Base-by-base conservation (phyloP, 768 basidiomycete species). In the Rhizopogon rudus region DNA sequence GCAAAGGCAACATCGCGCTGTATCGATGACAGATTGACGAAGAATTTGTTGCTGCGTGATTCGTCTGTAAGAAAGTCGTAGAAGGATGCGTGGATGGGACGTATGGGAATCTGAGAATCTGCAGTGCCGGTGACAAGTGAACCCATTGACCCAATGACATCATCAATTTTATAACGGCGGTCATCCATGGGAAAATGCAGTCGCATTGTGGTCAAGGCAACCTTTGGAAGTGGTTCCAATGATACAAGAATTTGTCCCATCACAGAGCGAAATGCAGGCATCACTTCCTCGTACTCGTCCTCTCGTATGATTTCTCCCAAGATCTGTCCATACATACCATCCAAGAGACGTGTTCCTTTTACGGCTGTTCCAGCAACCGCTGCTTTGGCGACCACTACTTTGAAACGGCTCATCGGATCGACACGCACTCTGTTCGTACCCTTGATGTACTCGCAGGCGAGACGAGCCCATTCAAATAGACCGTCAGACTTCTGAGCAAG, bases 51-150 rank as follows among this genome's bases (percentile, higher is more conserved):
- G 6, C 61, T 58, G 4, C 64, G 55, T 6, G 35, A 22, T 41
- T 44, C 3, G 44, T 61, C 53, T 2, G 41, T 54, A 12, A 67
- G 58, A 51, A 63, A 70, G 25, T 70, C 68, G 14, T 40, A 44
- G 55, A 69, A 65, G 1, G 67, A 69, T 6, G 63, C 49, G 52
- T 69, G 67, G 16, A 66, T 53, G 31, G 31, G 31, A 31, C 8
- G 31, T 9, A 31, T 31, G 5, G 31, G 31, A 25, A 31, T 31
- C 7, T 14, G 59, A 52, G 39, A 40, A 51, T 51, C 31, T 10
- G 14, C 10, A 4, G 22, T 37, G 42, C 53, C 48, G 28, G 45
- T 52, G 40, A 61, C 1, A 25, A 53, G 16, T 28, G 52, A 40
- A 12, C 53, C 51, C 45, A 54, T 7, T 31, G 31, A 9, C 31